Evolutionary conservation across 305 asterid species (phyloP), one percentile per base, ranked within the genome.

Genomic region (Fraxinus angustifolia): DNA sequence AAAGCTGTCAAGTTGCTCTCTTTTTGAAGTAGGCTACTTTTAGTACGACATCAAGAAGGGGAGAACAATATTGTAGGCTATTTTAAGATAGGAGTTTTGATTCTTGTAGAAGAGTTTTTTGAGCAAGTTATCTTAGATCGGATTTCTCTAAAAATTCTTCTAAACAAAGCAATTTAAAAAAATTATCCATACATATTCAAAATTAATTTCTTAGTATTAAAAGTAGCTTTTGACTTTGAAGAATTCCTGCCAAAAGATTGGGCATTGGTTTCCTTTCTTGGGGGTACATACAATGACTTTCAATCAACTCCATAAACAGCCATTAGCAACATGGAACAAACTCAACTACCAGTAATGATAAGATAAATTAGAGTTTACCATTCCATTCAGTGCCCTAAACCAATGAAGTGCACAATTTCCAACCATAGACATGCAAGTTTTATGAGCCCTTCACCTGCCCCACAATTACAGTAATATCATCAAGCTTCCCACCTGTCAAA

Each of bases 391-490:
- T 8, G 35, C 72, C 35, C 30, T 26, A 23, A 58, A 10, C 34
- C 72, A 65, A 65, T 8, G 10, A 10, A 26, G 17, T 26, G 73
- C 8, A 28, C 36, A 67, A 67, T 26, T 67, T 67, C 73, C 7
- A 67, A 26, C 73, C 73, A 67, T 19, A 67, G 14, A 42, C 45
- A 38, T 19, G 68, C 65, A 53, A 78, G 82, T 86, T 75, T 86
- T 85, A 85, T 10, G 84, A 84, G 84, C 86, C 83, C 83, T 85
- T 87, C 75, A 92, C 98, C 60, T 78, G 88, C 26, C 89, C 97
- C 84, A 93, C 91, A 14, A 92, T 87, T 23, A 93, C 96, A 68
- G 96, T 92, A 58, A 93, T 86, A 77, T 93, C 98, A 77, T 93
- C 97, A 35, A 89, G 93, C 88, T 92, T 93, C 77, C 97, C 97